Conservation (phyloP, 805 yeast genomes). For the Barnettozyma pratensis region DNA sequence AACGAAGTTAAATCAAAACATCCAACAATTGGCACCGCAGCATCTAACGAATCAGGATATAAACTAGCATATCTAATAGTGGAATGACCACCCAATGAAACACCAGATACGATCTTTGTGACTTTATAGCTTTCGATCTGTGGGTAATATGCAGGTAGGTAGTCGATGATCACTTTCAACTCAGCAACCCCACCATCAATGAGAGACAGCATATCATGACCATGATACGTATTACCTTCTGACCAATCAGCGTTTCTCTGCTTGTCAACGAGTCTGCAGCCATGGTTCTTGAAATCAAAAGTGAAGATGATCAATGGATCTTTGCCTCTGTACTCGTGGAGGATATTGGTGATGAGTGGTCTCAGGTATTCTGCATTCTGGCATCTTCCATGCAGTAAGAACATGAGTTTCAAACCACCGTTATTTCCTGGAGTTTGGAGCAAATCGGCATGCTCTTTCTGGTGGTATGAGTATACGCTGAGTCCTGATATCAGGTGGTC, state of each 20-base stretch:
- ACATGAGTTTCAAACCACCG: neutral
- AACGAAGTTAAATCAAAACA: slow-evolving; percentile 18
- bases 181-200: slow-evolving; percentile 19
- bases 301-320: slow-evolving; percentile 12
- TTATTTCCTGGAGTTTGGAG: neutral
- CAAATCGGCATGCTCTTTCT: neutral
- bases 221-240: slow-evolving; percentile 16
- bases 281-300: slow-evolving; percentile 23
- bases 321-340: neutral
- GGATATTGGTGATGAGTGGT: neutral
- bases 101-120: slow-evolving; percentile 14
- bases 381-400: slow-evolving; percentile 3
- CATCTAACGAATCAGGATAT: slow-evolving; percentile 14
- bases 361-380: slow-evolving; percentile 1
- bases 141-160: slow-evolving; percentile 12
- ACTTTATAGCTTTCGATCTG: slow-evolving; percentile 1
- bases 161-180: slow-evolving; percentile 15
- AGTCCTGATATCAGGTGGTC: neutral
- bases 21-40: slow-evolving; percentile 20
- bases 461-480: neutral
- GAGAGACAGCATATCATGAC: slow-evolving; percentile 15
- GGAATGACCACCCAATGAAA: slow-evolving; percentile 23
- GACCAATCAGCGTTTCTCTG: slow-evolving; percentile 11
- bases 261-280: slow-evolving; percentile 9
- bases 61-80: slow-evolving; percentile 13